A percentile compares a stretch with the other conserved stretches of the same genome.
Evolutionary conservation across 768 basidiomycete genomes (phyloP).

Genomic region (Pleurotus sapidus): DNA sequence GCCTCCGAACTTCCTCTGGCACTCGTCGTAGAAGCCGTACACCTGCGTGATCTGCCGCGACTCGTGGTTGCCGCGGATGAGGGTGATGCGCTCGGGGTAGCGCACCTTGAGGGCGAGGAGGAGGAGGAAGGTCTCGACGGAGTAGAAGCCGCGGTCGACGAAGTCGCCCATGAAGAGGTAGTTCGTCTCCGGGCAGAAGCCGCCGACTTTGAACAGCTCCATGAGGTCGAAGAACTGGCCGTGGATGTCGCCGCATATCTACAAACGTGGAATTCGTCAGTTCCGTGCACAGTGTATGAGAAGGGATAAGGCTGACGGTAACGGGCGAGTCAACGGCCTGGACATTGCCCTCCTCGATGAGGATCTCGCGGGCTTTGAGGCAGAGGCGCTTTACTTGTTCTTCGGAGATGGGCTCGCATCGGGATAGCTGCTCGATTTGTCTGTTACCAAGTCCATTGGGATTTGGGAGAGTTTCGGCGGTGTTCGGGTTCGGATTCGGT

Average conservation of each 20-base stretch:
- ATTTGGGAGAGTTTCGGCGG: too few species aligned
- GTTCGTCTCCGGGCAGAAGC: slow-evolving; percentile 89
- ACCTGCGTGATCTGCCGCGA: slow-evolving; percentile 97
- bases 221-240: slow-evolving; percentile 97
- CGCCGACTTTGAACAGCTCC: slow-evolving; percentile 93
- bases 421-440: slow-evolving; percentile 91
- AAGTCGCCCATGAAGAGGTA: slow-evolving; percentile 99
- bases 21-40: slow-evolving; percentile 95
- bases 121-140: slow-evolving; percentile 93
- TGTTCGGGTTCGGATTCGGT: too few species aligned
- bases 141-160: slow-evolving; percentile 96
- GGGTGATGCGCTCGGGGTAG: slow-evolving; percentile 95
- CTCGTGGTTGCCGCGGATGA: slow-evolving; percentile 98
- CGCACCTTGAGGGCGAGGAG: slow-evolving; percentile 95
- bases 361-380: slow-evolving; percentile 92
- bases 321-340: slow-evolving; percentile 95
- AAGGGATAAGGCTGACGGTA: slow-evolving; percentile 54
- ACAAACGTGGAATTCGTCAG: not conserved
- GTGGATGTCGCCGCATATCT: slow-evolving; percentile 96
- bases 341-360: slow-evolving; percentile 97
- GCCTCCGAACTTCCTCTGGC: slow-evolving; percentile 87
- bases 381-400: slow-evolving; percentile 94
- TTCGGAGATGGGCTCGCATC: slow-evolving; percentile 94
- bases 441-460: slow-evolving; percentile 35
- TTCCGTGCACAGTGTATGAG: not conserved